Evolutionary conservation across 2,329 filamentous ascomycete genomes (phyloP).

Genomic region (Hysterium pulicare): DNA sequence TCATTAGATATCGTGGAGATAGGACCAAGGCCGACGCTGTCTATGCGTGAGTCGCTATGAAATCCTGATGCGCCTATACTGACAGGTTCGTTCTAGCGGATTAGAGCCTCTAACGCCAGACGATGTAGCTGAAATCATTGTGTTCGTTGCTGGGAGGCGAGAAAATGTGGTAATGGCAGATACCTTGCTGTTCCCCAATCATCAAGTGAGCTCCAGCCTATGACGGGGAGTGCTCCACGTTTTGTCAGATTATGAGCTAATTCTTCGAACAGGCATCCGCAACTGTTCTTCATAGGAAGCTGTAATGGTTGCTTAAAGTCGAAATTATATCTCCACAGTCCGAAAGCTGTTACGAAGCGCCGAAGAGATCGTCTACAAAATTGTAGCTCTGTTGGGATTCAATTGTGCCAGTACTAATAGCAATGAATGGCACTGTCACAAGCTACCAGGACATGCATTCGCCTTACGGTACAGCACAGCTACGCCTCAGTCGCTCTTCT

Average conservation of each 20-base stretch:
- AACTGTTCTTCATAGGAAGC: constrained; percentile 4
- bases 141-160: constrained; percentile 73
- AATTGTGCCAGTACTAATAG: too few species aligned
- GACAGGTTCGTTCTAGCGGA: constrained; percentile 11
- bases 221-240: too few species aligned
- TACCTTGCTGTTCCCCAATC: constrained; percentile 76
- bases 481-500: too few species aligned
- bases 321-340: too few species aligned
- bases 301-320: too few species aligned
- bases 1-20: constrained; percentile 81
- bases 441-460: too few species aligned
- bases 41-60: constrained; percentile 55
- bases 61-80: constrained; percentile 4
- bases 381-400: too few species aligned
- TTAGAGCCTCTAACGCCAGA: constrained; percentile 79
- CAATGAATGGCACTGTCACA: too few species aligned
- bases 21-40: constrained; percentile 82
- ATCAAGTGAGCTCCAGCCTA: constrained; percentile 81
- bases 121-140: constrained; percentile 84
- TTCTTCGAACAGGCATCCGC: constrained; percentile 6
- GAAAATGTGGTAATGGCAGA: constrained; percentile 89
- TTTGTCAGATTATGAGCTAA: constrained; percentile 6
- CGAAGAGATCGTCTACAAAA: too few species aligned
- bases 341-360: too few species aligned
- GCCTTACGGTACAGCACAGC: too few species aligned